Evolutionary conservation across 1,139 yeast species (phyloP).

Genomic region (Meyerozyma athensensis): DNA sequence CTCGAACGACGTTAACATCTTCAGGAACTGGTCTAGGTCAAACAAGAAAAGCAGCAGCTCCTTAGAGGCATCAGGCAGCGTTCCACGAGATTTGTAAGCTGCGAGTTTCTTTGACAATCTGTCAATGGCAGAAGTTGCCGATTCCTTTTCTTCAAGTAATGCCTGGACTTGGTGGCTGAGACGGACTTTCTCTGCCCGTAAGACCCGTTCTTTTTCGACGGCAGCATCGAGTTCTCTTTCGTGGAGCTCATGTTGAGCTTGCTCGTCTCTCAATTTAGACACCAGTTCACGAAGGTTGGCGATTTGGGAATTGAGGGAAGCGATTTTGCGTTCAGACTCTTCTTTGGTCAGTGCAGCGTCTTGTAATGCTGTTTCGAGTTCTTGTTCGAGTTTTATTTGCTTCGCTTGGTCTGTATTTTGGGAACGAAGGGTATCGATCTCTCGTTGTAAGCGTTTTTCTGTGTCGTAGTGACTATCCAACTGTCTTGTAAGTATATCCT

Average conservation of each 20-base stretch:
- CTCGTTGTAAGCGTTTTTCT: not conserved
- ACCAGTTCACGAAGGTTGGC: slow-evolving; percentile 4
- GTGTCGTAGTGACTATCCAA: not conserved
- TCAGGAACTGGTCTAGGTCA: slow-evolving; percentile 37
- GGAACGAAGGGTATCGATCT: not conserved
- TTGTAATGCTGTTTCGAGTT: not conserved
- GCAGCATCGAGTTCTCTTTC: slow-evolving; percentile 40
- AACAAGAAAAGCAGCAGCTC: slow-evolving; percentile 24
- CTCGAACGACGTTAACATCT: slow-evolving; percentile 43
- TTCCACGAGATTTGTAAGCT: slow-evolving; percentile 17
- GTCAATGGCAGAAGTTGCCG: slow-evolving; percentile 27
- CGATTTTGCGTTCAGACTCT: slow-evolving; percentile 23
- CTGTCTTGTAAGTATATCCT: not conserved
- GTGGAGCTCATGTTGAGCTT: slow-evolving; percentile 23
- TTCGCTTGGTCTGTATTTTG: not conserved
- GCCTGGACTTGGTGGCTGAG: slow-evolving; percentile 39
- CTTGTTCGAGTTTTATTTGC: not conserved
- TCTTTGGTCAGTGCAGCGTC: slow-evolving; percentile 13
- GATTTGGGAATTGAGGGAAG: slow-evolving; percentile 26
- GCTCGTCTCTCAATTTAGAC: slow-evolving; percentile 16
- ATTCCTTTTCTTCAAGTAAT: slow-evolving; percentile 31
- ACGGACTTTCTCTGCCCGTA: slow-evolving; percentile 47
- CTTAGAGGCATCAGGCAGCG: slow-evolving; percentile 14
- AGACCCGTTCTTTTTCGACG: slow-evolving; percentile 42
- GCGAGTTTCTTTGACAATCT: slow-evolving; percentile 30